A percentile compares a stretch with the other conserved stretches of the same genome.
Conservation (phyloP, 352 stramenopile species). For the Pythium rishiriense region DNA sequence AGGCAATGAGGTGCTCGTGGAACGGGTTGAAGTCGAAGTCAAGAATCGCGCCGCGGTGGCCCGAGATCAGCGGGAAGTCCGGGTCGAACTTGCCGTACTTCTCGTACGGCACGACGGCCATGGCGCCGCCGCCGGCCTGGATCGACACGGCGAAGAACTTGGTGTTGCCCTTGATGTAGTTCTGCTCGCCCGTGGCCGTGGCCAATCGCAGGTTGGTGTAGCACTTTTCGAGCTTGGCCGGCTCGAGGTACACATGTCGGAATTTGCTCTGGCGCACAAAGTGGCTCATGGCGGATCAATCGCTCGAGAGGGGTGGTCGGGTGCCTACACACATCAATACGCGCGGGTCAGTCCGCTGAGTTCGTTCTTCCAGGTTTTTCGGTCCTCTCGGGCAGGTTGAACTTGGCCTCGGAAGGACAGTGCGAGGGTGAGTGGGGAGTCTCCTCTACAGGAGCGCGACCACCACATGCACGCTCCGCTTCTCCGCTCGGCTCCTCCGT, state of each 20-base stretch:
- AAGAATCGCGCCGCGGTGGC: constrained; percentile 95
- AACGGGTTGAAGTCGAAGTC: constrained; percentile 99
- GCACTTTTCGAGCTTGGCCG: constrained; percentile 93
- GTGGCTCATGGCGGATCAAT: constrained; percentile 79
- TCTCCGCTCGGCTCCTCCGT: background rate
- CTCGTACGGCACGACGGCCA: constrained; percentile 95
- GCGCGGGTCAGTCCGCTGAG: background rate
- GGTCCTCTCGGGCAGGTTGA: constrained; percentile 6
- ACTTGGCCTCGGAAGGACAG: constrained; percentile 1
- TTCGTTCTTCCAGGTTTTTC: background rate
- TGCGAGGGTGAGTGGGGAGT: no score
- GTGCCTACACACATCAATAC: constrained; percentile 8
- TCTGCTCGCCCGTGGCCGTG: constrained; percentile 98
- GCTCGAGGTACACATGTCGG: constrained; percentile 97
- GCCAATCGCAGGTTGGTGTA: constrained; percentile 93
- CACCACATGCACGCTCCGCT: background rate
- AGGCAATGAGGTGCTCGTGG: constrained; percentile 95
- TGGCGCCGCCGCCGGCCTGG: constrained; percentile 83
- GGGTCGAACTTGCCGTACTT: constrained; percentile 94
- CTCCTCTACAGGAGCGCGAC: no score
- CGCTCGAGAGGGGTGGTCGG: constrained; percentile 1
- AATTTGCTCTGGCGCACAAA: constrained; percentile 98
- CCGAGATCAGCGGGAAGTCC: constrained; percentile 93
- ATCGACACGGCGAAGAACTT: constrained; percentile 99
- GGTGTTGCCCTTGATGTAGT: constrained; percentile 99